Percentiles rank a stretch among this genome's conserved stretches.
Conservation (phyloP, 306 rosid species). For the Luffa aegyptiaca region DNA sequence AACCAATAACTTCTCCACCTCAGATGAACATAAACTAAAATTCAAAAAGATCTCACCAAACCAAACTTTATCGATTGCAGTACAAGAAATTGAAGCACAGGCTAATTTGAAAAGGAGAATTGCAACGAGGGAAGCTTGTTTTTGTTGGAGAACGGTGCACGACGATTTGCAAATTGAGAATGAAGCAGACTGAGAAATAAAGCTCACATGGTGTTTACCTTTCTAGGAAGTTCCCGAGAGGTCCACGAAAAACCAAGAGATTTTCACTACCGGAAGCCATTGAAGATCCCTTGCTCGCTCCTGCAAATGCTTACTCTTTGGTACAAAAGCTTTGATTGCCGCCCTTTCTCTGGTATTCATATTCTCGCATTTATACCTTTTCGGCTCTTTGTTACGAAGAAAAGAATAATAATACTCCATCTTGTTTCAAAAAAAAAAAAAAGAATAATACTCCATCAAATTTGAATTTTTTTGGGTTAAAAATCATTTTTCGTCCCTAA, state of each 20-base stretch:
- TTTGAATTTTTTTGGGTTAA: too few relatives aligned
- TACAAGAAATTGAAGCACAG: neutral
- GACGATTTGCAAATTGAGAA: neutral
- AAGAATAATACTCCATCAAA: too few relatives aligned
- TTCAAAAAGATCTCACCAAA: neutral
- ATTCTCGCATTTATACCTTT: neutral
- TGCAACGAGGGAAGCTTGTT: neutral
- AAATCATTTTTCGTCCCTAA: too few relatives aligned
- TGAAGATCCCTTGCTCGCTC: conserved; percentile 11
- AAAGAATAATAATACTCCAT: neutral
- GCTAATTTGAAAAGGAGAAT: neutral
- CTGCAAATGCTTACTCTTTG: neutral
- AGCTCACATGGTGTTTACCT: neutral
- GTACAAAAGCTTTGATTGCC: neutral
- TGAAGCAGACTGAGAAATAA: neutral
- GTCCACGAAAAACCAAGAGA: neutral
- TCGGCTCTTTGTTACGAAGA: neutral
- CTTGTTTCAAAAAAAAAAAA: too few relatives aligned
- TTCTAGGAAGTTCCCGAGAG: neutral
- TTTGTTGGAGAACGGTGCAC: neutral
- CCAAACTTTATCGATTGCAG: neutral
- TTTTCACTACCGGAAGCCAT: conserved; percentile 1
- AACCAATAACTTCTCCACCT: neutral
- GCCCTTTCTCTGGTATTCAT: neutral
- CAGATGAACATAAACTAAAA: neutral